phyloP scores from a whole-genome alignment of 2,329 filamentous ascomycete species.

The Myriangium duriaei region DNA sequence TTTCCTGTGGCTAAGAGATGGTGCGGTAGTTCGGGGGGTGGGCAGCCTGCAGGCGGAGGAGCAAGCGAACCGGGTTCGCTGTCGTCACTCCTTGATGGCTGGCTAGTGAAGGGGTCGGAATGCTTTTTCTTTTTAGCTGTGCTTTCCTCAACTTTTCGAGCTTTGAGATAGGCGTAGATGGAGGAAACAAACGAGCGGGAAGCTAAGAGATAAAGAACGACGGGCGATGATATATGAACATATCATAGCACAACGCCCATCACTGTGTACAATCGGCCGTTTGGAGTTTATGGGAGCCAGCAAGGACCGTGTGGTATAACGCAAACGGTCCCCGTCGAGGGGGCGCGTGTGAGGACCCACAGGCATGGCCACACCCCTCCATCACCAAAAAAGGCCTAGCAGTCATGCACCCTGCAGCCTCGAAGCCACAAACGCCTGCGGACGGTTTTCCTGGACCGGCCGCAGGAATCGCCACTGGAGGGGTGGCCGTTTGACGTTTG shows the following conservation, averaged over 20 bases:
- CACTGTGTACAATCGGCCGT: conserved; percentile 9
- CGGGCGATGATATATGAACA: conserved; percentile 1
- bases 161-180: background rate
- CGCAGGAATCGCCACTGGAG: no score
- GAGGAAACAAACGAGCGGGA: background rate
- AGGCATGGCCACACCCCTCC: no score
- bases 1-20: conserved; percentile 9
- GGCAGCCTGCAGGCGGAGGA: background rate
- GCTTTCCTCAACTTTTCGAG: background rate
- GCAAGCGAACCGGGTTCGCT: background rate
- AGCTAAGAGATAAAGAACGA: conserved; percentile 4
- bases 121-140: background rate
- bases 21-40: conserved; percentile 7
- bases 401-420: conserved; percentile 3
- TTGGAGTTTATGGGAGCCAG: conserved; percentile 5
- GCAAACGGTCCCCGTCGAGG: conserved; percentile 2
- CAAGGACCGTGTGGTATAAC: conserved; percentile 4
- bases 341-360: no score
- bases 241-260: conserved; percentile 8
- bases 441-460: no score
- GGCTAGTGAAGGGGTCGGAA: conserved; percentile 1
- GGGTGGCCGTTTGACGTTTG: conserved; percentile 9
- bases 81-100: conserved; percentile 7
- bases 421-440: background rate
- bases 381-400: no score